Base-by-base conservation (phyloP, 768 basidiomycete genomes). In the Exidia glandulosa region DNA sequence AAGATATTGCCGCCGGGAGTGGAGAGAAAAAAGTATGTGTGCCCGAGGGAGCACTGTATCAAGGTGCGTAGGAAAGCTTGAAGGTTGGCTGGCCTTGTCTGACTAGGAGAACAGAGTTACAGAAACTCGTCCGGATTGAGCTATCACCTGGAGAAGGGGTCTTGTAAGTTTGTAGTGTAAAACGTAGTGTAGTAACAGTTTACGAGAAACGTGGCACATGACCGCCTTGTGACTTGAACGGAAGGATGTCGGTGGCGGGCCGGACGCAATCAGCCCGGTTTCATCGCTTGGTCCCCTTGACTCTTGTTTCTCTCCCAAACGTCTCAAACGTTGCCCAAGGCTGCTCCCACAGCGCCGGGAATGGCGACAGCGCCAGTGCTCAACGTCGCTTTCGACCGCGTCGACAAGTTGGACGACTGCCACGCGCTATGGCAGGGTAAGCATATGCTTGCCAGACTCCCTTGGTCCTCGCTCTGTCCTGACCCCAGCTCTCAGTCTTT, bases 401-500 rank as follows among this genome's bases (percentile, higher is more conserved):
- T 54, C 50, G 50, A 54, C 50, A 29, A 31, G 27, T 25, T n/a
- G 25, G 50, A 54, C 50, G 50, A 54, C 30, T 27, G 25, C 27
- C 50, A 54, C 19, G 50, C 50, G 4, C 50, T 54, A 23, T 54
- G 50, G 50, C 50, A 54, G 14, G 50, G 50, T 54, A 19, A 23
- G 50, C 50, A 14, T n/a, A 9, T 54, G 27, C 12, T 19, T 54
- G 27, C 30, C 19, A 31, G 25, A 25, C 27, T 6, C 12, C 50
- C 19, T 25, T 25, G 50, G 4, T 23, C 19, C 3, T 23, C 30
- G 7, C 6, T 25, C 10, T 14, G 12, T 25, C 9, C 50, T 54
- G 50, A 54, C 50, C 30, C 7, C 27, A 9, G 25, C 19, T 12
- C 32, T 23, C 65, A 90, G 91, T 94, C 6, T 91, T 94, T 67